These are phyloP conservation scores for Pseudocercospora vitis DNA, from an alignment of 2,329 filamentous ascomycete species.

Conservation along the genomic window DNA sequence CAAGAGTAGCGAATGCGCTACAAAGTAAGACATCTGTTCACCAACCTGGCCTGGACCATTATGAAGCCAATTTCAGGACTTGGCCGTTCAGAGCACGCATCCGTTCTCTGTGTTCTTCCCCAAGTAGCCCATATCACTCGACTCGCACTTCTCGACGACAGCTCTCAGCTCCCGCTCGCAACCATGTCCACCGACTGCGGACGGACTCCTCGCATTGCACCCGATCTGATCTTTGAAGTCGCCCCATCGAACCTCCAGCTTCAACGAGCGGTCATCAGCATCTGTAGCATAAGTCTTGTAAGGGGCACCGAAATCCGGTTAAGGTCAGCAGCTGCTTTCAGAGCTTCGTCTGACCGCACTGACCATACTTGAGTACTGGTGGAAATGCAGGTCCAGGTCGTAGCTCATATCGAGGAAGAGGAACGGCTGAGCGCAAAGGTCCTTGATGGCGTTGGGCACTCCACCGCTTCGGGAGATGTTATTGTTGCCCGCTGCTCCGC, in stretches of 20 bases:
- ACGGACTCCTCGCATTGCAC: not conserved
- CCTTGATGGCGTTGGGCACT: not conserved
- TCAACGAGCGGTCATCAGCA: not conserved
- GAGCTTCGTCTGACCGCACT: not conserved
- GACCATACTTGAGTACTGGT: not conserved
- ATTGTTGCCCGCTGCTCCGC: not conserved
- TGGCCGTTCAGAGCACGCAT: not conserved
- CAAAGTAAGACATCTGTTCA: not conserved
- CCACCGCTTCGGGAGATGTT: not conserved
- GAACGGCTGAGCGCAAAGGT: not conserved
- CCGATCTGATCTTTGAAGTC: not conserved
- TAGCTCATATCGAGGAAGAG: not conserved
- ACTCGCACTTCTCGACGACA: not conserved
- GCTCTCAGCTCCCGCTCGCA: conserved; percentile 1
- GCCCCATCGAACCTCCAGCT: conserved; percentile 1
- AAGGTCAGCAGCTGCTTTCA: not conserved
- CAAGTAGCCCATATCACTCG: not conserved
- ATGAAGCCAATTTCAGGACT: not conserved
- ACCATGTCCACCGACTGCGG: not conserved
- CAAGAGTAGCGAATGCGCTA: not conserved
- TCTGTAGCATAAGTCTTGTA: not conserved
- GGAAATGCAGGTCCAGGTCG: not conserved
- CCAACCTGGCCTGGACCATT: too few relatives aligned
- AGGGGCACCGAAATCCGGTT: not conserved
- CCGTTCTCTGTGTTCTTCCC: not conserved